phyloP scores from a whole-genome alignment of 2,329 filamentous ascomycete species.

The Diaporthe batatas region DNA sequence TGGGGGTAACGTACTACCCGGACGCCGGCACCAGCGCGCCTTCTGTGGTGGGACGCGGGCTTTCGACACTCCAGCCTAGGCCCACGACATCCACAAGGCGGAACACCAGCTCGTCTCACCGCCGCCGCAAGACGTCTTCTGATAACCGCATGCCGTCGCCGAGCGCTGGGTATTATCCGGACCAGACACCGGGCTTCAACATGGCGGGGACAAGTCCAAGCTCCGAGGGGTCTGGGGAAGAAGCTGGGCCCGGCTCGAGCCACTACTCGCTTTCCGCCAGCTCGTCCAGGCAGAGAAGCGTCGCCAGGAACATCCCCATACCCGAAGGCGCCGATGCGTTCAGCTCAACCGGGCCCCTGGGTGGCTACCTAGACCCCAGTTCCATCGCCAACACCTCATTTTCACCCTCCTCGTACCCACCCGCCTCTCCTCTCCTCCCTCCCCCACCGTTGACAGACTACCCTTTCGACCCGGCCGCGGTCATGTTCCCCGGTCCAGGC shows the following conservation, averaged over 20 bases:
- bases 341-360: constrained; percentile 36
- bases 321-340: constrained; percentile 34
- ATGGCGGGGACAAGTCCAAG: constrained; percentile 45
- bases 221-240: constrained; percentile 5
- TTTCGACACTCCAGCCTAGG: constrained; percentile 56
- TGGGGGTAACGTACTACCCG: constrained; percentile 27
- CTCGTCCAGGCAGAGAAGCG: constrained; percentile 43
- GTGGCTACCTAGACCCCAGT: constrained; percentile 21
- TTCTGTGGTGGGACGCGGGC: constrained; percentile 7
- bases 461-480: constrained; percentile 47
- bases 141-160: constrained; percentile 34
- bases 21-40: neutral
- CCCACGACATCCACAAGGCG: constrained; percentile 64
- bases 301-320: constrained; percentile 45
- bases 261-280: neutral
- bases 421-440: constrained; percentile 61
- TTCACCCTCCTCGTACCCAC: constrained; percentile 64
- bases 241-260: neutral
- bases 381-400: constrained; percentile 49
- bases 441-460: constrained; percentile 57
- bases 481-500: constrained; percentile 46
- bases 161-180: constrained; percentile 63
- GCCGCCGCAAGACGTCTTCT: constrained; percentile 55
- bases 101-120: constrained; percentile 57
- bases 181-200: constrained; percentile 62